phyloP scores from a whole-genome alignment of 164 flowering plant genomes.

The Chimonanthus salicifolius region DNA sequence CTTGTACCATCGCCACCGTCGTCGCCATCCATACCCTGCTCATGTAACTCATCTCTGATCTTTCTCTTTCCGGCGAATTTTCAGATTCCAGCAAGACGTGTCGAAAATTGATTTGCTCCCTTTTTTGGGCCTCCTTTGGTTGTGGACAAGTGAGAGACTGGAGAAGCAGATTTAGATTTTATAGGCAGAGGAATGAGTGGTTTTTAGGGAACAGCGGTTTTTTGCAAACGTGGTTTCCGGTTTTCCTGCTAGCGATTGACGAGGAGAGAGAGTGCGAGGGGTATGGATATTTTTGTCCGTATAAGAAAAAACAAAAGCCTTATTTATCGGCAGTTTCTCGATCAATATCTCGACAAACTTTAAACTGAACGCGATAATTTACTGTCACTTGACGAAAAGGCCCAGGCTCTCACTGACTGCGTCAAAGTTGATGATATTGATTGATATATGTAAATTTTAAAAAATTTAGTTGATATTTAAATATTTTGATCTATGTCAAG shows the following conservation, averaged over 20 bases:
- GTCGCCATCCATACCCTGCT: slow-evolving; percentile 54
- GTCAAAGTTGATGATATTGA: no score
- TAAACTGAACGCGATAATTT: no score
- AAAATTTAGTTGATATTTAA: no score
- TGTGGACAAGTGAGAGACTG: not conserved
- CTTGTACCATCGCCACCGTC: slow-evolving; percentile 42
- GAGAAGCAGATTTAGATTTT: not conserved
- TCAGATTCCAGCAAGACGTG: not conserved
- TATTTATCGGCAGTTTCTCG: no score
- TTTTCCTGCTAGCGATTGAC: not conserved
- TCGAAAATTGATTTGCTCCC: not conserved
- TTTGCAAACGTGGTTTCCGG: not conserved
- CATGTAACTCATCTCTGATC: slow-evolving; percentile 34
- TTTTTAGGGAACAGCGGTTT: not conserved
- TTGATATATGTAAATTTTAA: no score
- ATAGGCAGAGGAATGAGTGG: not conserved
- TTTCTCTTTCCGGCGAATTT: slow-evolving; percentile 1
- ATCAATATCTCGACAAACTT: no score
- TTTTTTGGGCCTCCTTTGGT: not conserved
- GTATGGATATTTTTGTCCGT: no score
- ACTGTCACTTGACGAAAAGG: no score
- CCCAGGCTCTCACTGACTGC: no score
- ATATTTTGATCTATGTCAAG: no score
- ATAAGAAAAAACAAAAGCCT: no score
- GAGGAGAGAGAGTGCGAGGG: not conserved